Conservation (phyloP, 257 asterid genomes). For the Pogostemon cablin region DNA sequence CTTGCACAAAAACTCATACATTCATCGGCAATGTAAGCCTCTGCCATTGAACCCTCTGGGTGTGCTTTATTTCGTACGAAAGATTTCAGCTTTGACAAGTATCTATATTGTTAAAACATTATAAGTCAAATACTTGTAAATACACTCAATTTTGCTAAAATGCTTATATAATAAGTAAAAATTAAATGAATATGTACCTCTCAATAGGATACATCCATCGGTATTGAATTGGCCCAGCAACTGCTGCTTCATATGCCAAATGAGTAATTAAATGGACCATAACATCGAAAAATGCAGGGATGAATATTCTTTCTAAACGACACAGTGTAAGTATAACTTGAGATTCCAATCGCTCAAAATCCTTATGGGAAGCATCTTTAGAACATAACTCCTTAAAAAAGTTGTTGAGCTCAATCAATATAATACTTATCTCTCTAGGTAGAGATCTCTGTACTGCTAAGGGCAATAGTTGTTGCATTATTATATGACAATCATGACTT, state of each 20-base stretch:
- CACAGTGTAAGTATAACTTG: background rate
- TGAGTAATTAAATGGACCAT: background rate
- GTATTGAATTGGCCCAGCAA: background rate
- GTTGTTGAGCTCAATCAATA: background rate
- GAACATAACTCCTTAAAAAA: too few species aligned
- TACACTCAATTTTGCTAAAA: background rate
- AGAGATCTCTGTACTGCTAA: background rate
- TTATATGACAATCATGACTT: constrained; percentile 11
- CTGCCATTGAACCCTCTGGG: background rate
- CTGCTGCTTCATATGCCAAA: background rate
- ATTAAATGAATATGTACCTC: background rate
- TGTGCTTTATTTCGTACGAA: background rate
- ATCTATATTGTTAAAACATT: constrained; percentile 1
- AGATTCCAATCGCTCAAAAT: constrained; percentile 5
- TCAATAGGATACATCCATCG: background rate
- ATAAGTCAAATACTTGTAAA: background rate
- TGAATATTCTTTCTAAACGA: background rate
- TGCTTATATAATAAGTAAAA: background rate
- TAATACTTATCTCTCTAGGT: background rate
- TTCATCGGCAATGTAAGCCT: background rate
- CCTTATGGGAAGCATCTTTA: too few species aligned
- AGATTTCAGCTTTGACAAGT: background rate
- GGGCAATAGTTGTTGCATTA: too few species aligned
- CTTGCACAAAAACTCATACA: background rate
- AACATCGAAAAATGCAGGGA: background rate